A percentile compares a stretch with the other conserved stretches of the same genome.
Conservation (phyloP, 1,139 yeast species). For the Pichia cactophila region DNA sequence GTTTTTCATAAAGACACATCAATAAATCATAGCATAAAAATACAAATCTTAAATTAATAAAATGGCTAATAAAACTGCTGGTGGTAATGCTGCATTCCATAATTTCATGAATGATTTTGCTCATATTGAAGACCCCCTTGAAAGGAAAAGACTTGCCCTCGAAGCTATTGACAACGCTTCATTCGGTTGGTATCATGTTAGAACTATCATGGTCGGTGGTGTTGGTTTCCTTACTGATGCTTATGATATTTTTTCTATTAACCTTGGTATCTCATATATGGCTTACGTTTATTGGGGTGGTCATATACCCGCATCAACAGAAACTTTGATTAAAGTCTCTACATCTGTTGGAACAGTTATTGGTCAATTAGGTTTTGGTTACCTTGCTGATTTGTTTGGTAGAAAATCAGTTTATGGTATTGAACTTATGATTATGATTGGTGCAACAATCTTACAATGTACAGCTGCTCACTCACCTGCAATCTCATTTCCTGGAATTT, state of each 20-base stretch:
- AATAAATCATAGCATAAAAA: background rate
- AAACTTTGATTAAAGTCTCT: slow-evolving; percentile 73
- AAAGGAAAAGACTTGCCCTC: slow-evolving; percentile 82
- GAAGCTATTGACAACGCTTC: slow-evolving; percentile 80
- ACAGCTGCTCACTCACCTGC: slow-evolving; percentile 63
- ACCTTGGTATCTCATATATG: slow-evolving; percentile 71
- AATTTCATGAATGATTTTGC: slow-evolving; percentile 78
- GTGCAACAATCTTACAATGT: slow-evolving; percentile 75
- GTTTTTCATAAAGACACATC: background rate
- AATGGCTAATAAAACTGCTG: slow-evolving; percentile 37
- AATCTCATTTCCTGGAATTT: slow-evolving; percentile 61
- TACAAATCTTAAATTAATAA: background rate
- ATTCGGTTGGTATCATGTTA: slow-evolving; percentile 83
- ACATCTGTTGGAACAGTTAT: slow-evolving; percentile 92
- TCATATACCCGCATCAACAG: slow-evolving; percentile 57
- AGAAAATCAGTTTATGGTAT: slow-evolving; percentile 84
- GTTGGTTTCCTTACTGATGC: slow-evolving; percentile 92
- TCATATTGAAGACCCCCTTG: slow-evolving; percentile 78
- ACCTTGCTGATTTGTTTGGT: slow-evolving; percentile 77
- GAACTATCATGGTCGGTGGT: slow-evolving; percentile 87
- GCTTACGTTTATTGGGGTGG: slow-evolving; percentile 70
- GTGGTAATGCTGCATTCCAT: slow-evolving; percentile 90
- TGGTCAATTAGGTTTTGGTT: slow-evolving; percentile 86
- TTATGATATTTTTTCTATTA: slow-evolving; percentile 85
- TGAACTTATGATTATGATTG: slow-evolving; percentile 76